Evolutionary conservation across 768 basidiomycete genomes (phyloP).

Genomic region (Suillus brevipes): DNA sequence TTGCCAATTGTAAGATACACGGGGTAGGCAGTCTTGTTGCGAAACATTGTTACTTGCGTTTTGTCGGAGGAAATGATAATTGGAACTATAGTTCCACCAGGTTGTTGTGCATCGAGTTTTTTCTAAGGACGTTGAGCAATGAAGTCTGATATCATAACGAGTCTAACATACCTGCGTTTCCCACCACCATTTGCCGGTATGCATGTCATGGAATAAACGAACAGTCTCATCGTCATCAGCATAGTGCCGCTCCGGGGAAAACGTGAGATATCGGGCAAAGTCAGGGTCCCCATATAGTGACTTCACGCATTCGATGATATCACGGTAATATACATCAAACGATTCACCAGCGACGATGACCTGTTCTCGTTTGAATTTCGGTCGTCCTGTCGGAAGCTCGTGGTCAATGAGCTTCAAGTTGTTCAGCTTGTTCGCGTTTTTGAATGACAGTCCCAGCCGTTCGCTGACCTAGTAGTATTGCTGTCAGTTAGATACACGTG

Average conservation of each 20-base stretch:
- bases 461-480: conserved; percentile 19
- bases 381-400: conserved; percentile 19
- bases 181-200: conserved; percentile 57
- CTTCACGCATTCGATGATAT: conserved; percentile 38
- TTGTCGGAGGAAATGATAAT: conserved; percentile 27
- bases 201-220: conserved; percentile 41
- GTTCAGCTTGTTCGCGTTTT: conserved; percentile 33
- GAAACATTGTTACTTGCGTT: conserved; percentile 18
- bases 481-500: too few relatives aligned
- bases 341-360: conserved; percentile 27
- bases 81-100: conserved; percentile 10
- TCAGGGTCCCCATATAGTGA: conserved; percentile 37
- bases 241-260: conserved; percentile 41
- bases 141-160: background rate
- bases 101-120: conserved; percentile 15
- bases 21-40: conserved; percentile 20
- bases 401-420: conserved; percentile 36
- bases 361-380: conserved; percentile 30
- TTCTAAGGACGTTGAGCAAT: conserved; percentile 10
- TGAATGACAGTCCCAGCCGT: conserved; percentile 34
- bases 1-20: conserved; percentile 35
- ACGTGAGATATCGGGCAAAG: conserved; percentile 31
- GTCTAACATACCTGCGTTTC: conserved; percentile 38
- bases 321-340: conserved; percentile 34
- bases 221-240: conserved; percentile 25